Evolutionary conservation across 495 filamentous ascomycete genomes (phyloP).

Genomic region (Bacidia rubella): DNA sequence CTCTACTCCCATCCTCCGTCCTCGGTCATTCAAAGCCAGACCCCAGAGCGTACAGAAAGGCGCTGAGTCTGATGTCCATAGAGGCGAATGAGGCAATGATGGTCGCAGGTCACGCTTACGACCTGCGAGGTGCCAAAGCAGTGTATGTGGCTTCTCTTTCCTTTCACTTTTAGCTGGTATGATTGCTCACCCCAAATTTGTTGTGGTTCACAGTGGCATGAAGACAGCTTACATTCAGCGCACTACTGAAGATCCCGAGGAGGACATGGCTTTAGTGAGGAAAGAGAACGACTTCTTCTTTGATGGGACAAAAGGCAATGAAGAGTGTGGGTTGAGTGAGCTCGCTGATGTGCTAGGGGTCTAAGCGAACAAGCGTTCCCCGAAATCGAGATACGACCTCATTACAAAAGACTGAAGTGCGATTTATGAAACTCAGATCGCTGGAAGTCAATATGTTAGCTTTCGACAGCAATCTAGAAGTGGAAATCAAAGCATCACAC

Average conservation of each 20-base stretch:
- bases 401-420: too few species aligned
- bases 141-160: conserved; percentile 4
- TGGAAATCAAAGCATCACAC: too few species aligned
- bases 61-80: conserved; percentile 29
- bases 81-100: conserved; percentile 34
- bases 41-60: conserved; percentile 32
- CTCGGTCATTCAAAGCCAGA: conserved; percentile 26
- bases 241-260: conserved; percentile 40
- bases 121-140: conserved; percentile 31
- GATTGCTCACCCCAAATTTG: not conserved
- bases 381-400: too few species aligned
- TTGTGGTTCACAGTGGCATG: conserved; percentile 24
- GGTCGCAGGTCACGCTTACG: conserved; percentile 43
- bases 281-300: conserved; percentile 35
- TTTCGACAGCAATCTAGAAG: too few species aligned
- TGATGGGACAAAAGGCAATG: conserved; percentile 25
- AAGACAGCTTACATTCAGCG: conserved; percentile 37
- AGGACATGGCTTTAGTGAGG: conserved; percentile 33
- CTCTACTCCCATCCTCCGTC: conserved; percentile 39
- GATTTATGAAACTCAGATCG: too few species aligned
- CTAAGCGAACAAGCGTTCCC: too few species aligned
- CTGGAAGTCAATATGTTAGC: too few species aligned
- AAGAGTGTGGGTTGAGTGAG: conserved; percentile 8
- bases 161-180: not conserved
- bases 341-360: conserved; percentile 7